A percentile compares a stretch with the other conserved stretches of the same genome.
Conservation (phyloP, 192 early-diverging fungal genomes). For the Coemansia sp. region DNA sequence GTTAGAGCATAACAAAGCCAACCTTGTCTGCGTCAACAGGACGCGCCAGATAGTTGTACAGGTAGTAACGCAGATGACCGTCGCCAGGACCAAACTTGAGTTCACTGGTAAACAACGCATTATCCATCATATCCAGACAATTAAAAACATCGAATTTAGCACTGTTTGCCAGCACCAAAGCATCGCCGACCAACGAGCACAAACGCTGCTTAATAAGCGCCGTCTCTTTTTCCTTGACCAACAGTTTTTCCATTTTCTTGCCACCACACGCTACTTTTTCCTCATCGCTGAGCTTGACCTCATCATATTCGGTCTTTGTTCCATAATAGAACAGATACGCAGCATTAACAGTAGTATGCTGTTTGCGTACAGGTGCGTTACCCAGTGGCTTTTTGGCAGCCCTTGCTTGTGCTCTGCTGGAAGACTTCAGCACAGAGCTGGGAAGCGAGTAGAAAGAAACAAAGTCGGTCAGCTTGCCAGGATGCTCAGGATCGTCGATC, state of each 20-base stretch:
- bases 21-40: slow-evolving; percentile 67
- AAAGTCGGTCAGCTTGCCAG: slow-evolving; percentile 78
- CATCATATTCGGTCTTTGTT: slow-evolving; percentile 52
- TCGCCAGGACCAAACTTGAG: slow-evolving; percentile 93
- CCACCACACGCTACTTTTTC: slow-evolving; percentile 47
- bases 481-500: slow-evolving; percentile 69
- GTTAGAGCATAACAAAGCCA: slow-evolving; percentile 88
- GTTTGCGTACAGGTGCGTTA: neutral
- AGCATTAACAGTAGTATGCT: slow-evolving; percentile 68
- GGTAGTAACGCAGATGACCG: slow-evolving; percentile 91
- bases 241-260: slow-evolving; percentile 46
- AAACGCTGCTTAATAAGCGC: slow-evolving; percentile 57
- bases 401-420: slow-evolving; percentile 35
- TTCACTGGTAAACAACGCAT: slow-evolving; percentile 72
- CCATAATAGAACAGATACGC: slow-evolving; percentile 97
- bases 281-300: slow-evolving; percentile 25
- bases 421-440: slow-evolving; percentile 82
- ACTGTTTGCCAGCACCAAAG: slow-evolving; percentile 69
- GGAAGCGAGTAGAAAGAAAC: slow-evolving; percentile 94
- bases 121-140: slow-evolving; percentile 91
- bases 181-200: slow-evolving; percentile 70
- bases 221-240: slow-evolving; percentile 32
- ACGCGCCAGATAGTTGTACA: slow-evolving; percentile 92
- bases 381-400: slow-evolving; percentile 9
- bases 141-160: slow-evolving; percentile 93